Percentiles rank a stretch among this genome's conserved stretches.
Conservation (phyloP, 768 basidiomycete genomes). For the Suillus discolor region DNA sequence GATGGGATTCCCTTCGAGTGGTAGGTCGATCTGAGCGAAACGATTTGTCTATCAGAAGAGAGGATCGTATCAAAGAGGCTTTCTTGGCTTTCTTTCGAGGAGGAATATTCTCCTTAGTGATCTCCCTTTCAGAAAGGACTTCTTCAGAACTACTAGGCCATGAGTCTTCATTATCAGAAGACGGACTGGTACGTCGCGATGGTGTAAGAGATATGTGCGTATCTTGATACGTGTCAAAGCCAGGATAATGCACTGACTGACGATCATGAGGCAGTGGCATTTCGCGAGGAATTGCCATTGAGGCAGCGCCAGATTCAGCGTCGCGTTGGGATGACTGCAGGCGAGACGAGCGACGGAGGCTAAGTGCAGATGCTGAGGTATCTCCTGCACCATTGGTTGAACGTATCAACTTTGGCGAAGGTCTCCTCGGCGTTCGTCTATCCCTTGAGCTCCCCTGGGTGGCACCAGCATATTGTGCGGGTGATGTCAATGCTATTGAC, state of each 20-base stretch:
- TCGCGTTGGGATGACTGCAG: conserved; percentile 17
- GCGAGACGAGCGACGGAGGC: conserved; percentile 16
- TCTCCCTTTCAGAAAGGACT: conserved; percentile 38
- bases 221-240: conserved; percentile 62
- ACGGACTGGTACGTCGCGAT: neutral
- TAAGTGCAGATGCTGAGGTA: conserved; percentile 5
- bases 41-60: neutral
- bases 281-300: conserved; percentile 37
- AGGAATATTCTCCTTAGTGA: conserved; percentile 58
- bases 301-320: conserved; percentile 19
- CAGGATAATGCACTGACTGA: conserved; percentile 67
- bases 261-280: conserved; percentile 48
- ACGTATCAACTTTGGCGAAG: conserved; percentile 29
- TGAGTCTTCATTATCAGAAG: conserved; percentile 8
- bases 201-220: conserved; percentile 19
- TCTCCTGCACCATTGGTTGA: conserved; percentile 12
- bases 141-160: conserved; percentile 6
- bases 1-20: neutral
- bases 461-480: conserved; percentile 16
- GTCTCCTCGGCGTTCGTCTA: conserved; percentile 12
- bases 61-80: conserved; percentile 15
- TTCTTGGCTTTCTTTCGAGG: conserved; percentile 52
- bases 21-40: neutral
- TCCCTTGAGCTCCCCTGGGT: conserved; percentile 16
- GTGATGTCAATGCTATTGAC: conserved; percentile 13